Evolutionary conservation across 2,329 filamentous ascomycete species (phyloP).

Genomic region (Pseudocercospora crystallina): DNA sequence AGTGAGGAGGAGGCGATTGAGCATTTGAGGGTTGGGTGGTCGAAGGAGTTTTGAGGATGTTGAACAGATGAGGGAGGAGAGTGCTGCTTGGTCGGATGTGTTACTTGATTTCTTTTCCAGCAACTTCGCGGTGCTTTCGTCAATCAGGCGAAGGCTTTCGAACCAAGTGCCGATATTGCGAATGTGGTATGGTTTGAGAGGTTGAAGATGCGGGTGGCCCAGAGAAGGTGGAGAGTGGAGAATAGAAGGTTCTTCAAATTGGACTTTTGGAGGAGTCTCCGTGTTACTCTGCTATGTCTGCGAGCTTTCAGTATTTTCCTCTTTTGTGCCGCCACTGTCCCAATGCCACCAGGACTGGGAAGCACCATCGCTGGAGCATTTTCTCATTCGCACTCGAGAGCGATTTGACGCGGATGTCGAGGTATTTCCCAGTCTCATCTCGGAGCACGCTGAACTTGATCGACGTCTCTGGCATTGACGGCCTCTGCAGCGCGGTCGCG

Average conservation of each 20-base stretch:
- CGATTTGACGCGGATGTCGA: constrained; percentile 1
- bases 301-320: no score
- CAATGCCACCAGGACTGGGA: constrained; percentile 4
- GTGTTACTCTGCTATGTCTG: no score
- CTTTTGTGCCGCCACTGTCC: background rate
- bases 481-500: background rate
- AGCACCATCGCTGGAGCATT: background rate
- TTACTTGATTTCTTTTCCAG: no score
- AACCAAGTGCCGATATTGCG: no score
- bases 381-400: background rate
- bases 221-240: no score
- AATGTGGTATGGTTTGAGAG: no score
- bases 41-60: background rate
- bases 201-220: no score
- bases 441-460: background rate
- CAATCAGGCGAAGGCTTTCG: background rate
- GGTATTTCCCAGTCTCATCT: background rate
- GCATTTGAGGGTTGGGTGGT: constrained; percentile 11
- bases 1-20: constrained; percentile 22
- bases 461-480: background rate
- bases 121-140: no score
- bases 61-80: no score
- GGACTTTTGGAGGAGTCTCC: no score
- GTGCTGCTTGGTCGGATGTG: background rate
- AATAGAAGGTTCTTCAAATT: no score